Conservation (phyloP, 305 asterid species). For the Ilex paraguariensis region DNA sequence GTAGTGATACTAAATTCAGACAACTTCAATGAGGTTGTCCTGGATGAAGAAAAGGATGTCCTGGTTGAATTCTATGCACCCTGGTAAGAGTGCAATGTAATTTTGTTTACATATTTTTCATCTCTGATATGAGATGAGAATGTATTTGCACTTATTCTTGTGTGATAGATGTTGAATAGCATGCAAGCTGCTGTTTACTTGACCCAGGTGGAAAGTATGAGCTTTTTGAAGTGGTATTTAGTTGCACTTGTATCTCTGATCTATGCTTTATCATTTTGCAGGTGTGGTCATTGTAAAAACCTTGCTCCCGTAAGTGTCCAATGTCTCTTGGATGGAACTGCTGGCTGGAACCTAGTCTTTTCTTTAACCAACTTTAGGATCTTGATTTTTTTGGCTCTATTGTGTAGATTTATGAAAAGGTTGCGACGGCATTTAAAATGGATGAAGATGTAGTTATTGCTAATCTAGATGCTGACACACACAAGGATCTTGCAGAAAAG, state of each 20-base stretch:
- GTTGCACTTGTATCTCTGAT: conserved; percentile 10
- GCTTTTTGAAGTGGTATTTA: background rate
- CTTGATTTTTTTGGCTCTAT: conserved; percentile 12
- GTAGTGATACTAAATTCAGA: conserved; percentile 72
- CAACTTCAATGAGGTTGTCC: conserved; percentile 71
- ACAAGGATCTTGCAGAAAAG: conserved; percentile 81
- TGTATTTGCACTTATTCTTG: background rate
- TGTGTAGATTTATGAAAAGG: conserved; percentile 68
- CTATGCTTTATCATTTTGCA: conserved; percentile 29
- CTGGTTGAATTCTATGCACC: conserved; percentile 95
- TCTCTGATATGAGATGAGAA: conserved; percentile 1
- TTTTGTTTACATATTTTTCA: conserved; percentile 3
- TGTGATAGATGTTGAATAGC: too few relatives aligned
- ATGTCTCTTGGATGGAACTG: conserved; percentile 11
- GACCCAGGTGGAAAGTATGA: too few relatives aligned
- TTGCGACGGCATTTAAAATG: conserved; percentile 63
- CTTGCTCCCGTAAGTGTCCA: conserved; percentile 88
- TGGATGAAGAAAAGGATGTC: conserved; percentile 71
- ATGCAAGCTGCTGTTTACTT: too few relatives aligned
- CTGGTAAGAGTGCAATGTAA: conserved; percentile 45
- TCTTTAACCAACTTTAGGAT: conserved; percentile 11
- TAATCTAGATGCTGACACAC: conserved; percentile 74
- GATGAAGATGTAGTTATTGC: conserved; percentile 87
- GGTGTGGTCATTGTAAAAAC: conserved; percentile 97
- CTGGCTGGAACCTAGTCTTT: background rate